Base-by-base conservation (phyloP, 2,329 filamentous ascomycete species). In the Aspergillus spinulosporus region DNA sequence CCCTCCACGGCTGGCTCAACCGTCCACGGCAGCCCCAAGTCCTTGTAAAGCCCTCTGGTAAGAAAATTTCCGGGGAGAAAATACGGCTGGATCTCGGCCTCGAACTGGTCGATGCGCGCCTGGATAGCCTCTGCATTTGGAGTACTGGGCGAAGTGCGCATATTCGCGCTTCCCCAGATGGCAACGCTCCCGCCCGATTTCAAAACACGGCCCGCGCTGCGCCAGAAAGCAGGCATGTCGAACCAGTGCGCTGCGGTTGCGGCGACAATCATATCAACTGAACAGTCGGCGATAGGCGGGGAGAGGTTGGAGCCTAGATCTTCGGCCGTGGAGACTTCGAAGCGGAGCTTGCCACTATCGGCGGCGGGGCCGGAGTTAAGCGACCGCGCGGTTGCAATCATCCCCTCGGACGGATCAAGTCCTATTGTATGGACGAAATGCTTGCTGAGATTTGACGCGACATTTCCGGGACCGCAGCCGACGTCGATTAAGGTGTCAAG, bases 381-480 rank as follows among this genome's bases (percentile, higher is more conserved):
- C 0, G 69, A 63, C 0, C 69, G 69, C 3, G 82, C 82, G 0
- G 75, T 72, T 11, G 57, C 64, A 49, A 86, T 80, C 84, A 86
- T 86, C 42, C 76, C 78, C 11, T 72, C 69, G 2, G 79, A 77
- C 0, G 82, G 74, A 59, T 86, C 83, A 9, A 82, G 62, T 4
- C 82, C 84, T 12, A 80, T 68, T 5, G 72, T 78, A 28, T 72
- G 65, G 0, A 64, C 55, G 63, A 86, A 86, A 34, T 72, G 72
- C 0, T 69, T 66, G 0, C 78, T 77, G 1, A 85, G 72, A 4
- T 70, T 72, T 2, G 77, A 74, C 0, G 74, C 75, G 0, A 78
- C 80, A 9, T 68, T 78, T 3, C 83, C 84, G 0, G 83, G 82
- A 0, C 84, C 83, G 62, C 82, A 84, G 32, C 84, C 84, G 5